Evolutionary conservation across 257 asterid species (phyloP).

Genomic region (Vinca minor): DNA sequence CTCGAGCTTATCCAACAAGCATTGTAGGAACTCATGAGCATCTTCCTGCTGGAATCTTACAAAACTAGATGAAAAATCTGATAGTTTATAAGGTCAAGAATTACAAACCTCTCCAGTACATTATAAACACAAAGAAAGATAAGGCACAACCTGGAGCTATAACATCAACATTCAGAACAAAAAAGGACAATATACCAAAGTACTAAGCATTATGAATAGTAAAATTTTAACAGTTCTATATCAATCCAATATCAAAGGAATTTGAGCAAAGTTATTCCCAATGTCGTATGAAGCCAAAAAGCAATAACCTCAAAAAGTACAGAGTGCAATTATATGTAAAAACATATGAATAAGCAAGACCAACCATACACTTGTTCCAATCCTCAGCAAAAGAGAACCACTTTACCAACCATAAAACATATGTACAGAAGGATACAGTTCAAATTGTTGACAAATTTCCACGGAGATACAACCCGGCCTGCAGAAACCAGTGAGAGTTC

Average conservation of each 20-base stretch:
- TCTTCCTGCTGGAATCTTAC: conserved; percentile 69
- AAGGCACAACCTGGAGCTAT: neutral
- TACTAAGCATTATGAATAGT: neutral
- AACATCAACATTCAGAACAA: neutral
- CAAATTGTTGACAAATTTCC: conserved; percentile 48
- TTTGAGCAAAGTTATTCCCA: neutral
- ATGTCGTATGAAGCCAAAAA: neutral
- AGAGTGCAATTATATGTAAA: neutral
- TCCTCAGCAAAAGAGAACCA: neutral
- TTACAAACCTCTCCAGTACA: conserved; percentile 13
- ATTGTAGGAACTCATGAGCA: conserved; percentile 86
- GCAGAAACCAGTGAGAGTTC: conserved; percentile 29
- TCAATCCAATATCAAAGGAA: too few relatives aligned
- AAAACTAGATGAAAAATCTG: conserved; percentile 65
- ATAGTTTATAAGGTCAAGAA: conserved; percentile 40
- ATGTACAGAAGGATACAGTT: conserved; percentile 58
- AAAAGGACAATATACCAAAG: neutral
- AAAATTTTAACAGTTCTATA: neutral
- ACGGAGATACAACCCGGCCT: conserved; percentile 37
- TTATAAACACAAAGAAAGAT: neutral
- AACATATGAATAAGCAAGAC: neutral
- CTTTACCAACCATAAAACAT: neutral
- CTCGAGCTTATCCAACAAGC: conserved; percentile 72
- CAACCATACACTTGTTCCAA: neutral
- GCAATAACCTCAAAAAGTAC: neutral